Evolutionary conservation across 225 moss, liverwort and hornwort species (phyloP).

Genomic region (Straminergon stramineum): DNA sequence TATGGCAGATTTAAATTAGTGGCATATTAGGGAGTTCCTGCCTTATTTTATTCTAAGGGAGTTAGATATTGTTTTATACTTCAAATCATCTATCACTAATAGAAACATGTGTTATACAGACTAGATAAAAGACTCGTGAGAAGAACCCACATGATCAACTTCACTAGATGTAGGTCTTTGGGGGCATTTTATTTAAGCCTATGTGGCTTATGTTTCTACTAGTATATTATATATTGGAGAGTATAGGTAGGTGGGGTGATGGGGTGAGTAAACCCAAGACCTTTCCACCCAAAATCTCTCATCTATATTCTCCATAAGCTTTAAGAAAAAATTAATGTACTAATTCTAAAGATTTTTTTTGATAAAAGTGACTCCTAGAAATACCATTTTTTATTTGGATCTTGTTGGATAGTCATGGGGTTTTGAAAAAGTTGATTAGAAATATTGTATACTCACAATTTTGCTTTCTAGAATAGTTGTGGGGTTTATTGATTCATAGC

Average conservation of each 20-base stretch:
- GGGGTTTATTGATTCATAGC: not conserved
- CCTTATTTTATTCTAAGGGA: not conserved
- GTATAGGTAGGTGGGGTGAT: not conserved
- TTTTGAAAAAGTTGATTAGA: not conserved
- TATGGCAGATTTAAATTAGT: not conserved
- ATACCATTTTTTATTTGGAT: rapidly evolving
- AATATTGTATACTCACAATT: rapidly evolving
- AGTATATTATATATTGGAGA: not conserved
- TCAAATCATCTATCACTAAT: not conserved
- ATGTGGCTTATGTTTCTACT: rapidly evolving
- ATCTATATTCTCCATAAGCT: too few species aligned
- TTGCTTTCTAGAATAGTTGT: not conserved
- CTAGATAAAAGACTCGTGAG: not conserved
- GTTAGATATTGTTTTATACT: not conserved
- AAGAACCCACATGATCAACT: not conserved
- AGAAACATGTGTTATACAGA: not conserved
- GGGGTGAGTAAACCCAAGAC: not conserved
- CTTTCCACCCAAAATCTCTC: not conserved
- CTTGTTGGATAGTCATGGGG: not conserved
- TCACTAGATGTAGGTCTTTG: not conserved
- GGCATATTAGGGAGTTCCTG: rapidly evolving
- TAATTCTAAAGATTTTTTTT: not conserved
- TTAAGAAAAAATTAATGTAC: not conserved
- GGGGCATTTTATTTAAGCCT: not conserved
- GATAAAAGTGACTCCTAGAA: not conserved